These are phyloP conservation scores for Fusarium papillatum DNA, from an alignment of 2,329 filamentous ascomycete genomes.

Conservation along the genomic window DNA sequence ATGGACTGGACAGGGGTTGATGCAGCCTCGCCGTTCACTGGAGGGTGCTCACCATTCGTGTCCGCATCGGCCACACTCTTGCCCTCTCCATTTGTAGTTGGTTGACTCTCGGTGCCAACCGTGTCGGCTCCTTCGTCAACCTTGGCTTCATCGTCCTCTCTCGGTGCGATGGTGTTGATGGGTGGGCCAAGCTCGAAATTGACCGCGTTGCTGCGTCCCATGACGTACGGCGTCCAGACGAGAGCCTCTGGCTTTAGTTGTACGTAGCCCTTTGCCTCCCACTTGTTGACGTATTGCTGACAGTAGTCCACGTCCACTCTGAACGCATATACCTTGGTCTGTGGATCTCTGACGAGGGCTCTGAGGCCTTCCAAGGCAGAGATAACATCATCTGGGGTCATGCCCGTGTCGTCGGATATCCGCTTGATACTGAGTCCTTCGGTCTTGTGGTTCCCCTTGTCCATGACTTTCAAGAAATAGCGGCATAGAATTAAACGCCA, in stretches of 20 bases:
- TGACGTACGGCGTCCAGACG: slow-evolving; percentile 97
- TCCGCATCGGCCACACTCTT: slow-evolving; percentile 14
- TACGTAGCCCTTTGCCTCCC: slow-evolving; percentile 90
- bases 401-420: slow-evolving; percentile 91
- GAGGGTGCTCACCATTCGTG: slow-evolving; percentile 7
- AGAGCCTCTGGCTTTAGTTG: slow-evolving; percentile 84
- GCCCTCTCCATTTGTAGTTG: slow-evolving; percentile 42
- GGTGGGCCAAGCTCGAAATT: slow-evolving; percentile 87
- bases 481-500: slow-evolving; percentile 93
- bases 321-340: slow-evolving; percentile 90
- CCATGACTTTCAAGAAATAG: slow-evolving; percentile 74
- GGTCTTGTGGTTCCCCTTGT: slow-evolving; percentile 48
- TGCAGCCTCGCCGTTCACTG: slow-evolving; percentile 40
- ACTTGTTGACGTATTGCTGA: slow-evolving; percentile 87
- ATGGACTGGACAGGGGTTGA: slow-evolving; percentile 47
- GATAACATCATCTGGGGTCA: slow-evolving; percentile 97
- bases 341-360: slow-evolving; percentile 89
- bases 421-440: slow-evolving; percentile 71
- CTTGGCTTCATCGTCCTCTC: slow-evolving; percentile 77
- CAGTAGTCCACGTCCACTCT: slow-evolving; percentile 90
- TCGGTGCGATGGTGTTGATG: slow-evolving; percentile 87
- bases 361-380: slow-evolving; percentile 92
- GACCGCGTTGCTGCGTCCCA: slow-evolving; percentile 87
- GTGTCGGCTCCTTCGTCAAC: slow-evolving; percentile 49
- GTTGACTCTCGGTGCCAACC: slow-evolving; percentile 32